Evolutionary conservation across 1,139 yeast species (phyloP), one percentile per base, ranked within the genome.

Genomic region (Debaryomyces sp.): DNA sequence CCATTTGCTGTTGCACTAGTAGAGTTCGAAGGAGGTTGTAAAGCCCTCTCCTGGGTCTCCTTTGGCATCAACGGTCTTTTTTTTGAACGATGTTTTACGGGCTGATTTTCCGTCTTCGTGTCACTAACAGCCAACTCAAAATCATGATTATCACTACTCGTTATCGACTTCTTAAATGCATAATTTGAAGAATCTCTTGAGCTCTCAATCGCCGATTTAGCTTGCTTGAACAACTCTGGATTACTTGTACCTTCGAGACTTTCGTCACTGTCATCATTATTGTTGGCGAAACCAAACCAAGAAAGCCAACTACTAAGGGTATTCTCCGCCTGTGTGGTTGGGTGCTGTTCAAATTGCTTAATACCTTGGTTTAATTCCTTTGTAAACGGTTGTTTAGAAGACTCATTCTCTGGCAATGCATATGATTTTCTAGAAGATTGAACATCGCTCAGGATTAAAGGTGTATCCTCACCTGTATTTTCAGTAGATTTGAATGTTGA

Each of bases 121-220:
- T 70, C 75, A 33, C 64, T 54, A 0, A 78, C 82, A 0, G 80
- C 70, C 37, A 78, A 53, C 46, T 73, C 77, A 27, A 61, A 54
- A 24, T 62, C 67, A 44, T 60, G 50, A 7, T 64, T 59, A 23
- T 58, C 55, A 5, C 51, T 43, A n/a, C 48, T 50, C 13, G 44
- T 46, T 8, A 45, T 43, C 1, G 64, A 56, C 21, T 63, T 67
- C 47, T 63, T 67, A 45, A 67, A 64, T 13, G 77, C 79, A 54
- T 73, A 73, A 51, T 70, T 68, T 17, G 68, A 56, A 3, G 65
- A 54, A 33, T 71, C 77, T 42, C 59, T 64, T 1, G 73, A 55
- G 18, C 55, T 57, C 50, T 75, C 80, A 27, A 76, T 67, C 0
- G 71, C 66, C n/a, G 49, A 38, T 48, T 67, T 72, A 17, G 79